Percentiles rank a stretch among this genome's conserved stretches.
Evolutionary conservation across 2,329 filamentous ascomycete species (phyloP).

Genomic region (Fusarium odoratissimum): DNA sequence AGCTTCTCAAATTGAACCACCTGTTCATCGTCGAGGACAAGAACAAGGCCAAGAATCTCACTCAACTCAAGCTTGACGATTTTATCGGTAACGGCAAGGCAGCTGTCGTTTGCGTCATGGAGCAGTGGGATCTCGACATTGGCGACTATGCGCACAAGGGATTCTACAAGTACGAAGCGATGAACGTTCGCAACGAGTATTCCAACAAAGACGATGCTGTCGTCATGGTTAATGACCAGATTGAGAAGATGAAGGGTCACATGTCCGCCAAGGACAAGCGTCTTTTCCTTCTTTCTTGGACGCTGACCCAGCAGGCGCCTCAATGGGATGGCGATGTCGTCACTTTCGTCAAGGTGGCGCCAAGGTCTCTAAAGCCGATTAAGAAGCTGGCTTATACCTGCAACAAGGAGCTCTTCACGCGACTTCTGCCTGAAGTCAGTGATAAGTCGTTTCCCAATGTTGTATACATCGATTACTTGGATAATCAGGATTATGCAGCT

Average conservation of each 20-base stretch:
- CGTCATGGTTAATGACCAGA: conserved; percentile 7
- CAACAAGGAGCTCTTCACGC: conserved; percentile 13
- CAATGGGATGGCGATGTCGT: neutral
- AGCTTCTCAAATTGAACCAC: conserved; percentile 5
- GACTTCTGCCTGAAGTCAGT: neutral
- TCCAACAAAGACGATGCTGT: conserved; percentile 8
- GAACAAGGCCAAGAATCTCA: conserved; percentile 6
- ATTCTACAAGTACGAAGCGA: conserved; percentile 1
- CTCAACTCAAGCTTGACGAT: neutral
- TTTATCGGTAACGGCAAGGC: conserved; percentile 3
- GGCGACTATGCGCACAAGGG: conserved; percentile 10
- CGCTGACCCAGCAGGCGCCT: conserved; percentile 1
- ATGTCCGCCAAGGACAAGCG: conserved; percentile 16
- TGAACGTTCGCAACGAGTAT: conserved; percentile 19
- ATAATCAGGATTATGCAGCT: conserved; percentile 11
- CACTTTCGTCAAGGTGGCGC: neutral
- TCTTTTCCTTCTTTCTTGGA: conserved; percentile 10
- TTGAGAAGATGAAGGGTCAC: conserved; percentile 15
- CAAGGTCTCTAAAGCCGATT: neutral
- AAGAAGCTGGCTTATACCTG: neutral
- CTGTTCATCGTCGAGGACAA: neutral
- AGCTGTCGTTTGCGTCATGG: neutral
- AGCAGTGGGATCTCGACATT: conserved; percentile 3
- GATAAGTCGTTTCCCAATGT: conserved; percentile 12
- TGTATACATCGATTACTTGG: conserved; percentile 18